Percentiles rank a stretch among this genome's conserved stretches.
Conservation (phyloP, 129 eudicot species). For the Lonicera japonica region DNA sequence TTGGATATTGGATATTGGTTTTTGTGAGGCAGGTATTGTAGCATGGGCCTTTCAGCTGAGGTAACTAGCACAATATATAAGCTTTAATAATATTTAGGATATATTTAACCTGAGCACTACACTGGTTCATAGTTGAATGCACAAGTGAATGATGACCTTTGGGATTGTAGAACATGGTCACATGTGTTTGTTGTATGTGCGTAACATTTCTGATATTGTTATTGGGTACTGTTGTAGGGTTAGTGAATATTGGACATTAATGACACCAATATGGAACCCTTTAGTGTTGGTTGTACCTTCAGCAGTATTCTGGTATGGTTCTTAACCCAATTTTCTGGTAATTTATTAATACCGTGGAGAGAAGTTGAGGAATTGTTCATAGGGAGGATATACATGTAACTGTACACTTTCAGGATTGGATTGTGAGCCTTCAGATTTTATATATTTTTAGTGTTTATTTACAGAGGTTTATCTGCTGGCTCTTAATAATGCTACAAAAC, state of each 20-base stretch:
- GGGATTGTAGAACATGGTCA: constrained; percentile 12
- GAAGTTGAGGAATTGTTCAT: constrained; percentile 1
- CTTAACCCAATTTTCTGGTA: constrained; percentile 14
- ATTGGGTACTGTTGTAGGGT: constrained; percentile 36
- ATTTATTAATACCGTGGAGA: background rate
- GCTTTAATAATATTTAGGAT: constrained; percentile 1
- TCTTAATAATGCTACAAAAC: too few species aligned
- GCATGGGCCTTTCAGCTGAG: constrained; percentile 3
- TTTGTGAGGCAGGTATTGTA: constrained; percentile 27
- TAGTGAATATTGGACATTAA: constrained; percentile 39
- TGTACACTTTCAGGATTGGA: background rate
- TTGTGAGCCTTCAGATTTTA: background rate
- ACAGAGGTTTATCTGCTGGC: background rate
- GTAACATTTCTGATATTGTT: constrained; percentile 26
- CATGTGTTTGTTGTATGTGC: constrained; percentile 17
- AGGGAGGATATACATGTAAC: background rate
- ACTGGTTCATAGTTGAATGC: constrained; percentile 13
- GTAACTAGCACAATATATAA: constrained; percentile 10
- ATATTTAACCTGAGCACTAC: constrained; percentile 2
- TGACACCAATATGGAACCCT: constrained; percentile 32
- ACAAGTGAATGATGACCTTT: background rate
- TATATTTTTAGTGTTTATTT: background rate
- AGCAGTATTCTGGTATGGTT: constrained; percentile 40
- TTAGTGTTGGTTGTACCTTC: background rate
- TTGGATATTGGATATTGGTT: constrained; percentile 26